phyloP scores from a whole-genome alignment of 345 rosid genomes.

The Melaleuca quinquenervia region DNA sequence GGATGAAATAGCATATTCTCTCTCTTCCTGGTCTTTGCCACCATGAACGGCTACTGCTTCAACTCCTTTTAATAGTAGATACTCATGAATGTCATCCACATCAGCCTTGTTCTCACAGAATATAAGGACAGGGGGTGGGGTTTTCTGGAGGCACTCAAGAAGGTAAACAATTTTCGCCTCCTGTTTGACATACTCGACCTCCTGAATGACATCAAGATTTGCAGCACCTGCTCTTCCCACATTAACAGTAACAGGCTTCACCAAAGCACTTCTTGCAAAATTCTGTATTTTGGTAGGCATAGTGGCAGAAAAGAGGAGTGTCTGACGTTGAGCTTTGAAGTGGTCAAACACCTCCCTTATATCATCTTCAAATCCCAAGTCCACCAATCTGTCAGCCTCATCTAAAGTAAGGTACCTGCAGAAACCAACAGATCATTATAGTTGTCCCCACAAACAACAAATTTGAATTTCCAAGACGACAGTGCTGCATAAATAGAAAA shows the following conservation, averaged over 20 bases:
- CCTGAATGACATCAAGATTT: conserved; percentile 93
- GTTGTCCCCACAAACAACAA: background rate
- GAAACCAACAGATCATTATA: background rate
- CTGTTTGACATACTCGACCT: conserved; percentile 91
- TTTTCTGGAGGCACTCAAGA: conserved; percentile 84
- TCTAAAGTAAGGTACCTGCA: conserved; percentile 88
- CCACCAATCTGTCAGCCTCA: conserved; percentile 93
- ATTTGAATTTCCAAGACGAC: background rate
- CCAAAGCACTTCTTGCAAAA: conserved; percentile 84
- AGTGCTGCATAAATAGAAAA: background rate
- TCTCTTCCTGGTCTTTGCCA: conserved; percentile 91
- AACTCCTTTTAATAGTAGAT: conserved; percentile 84
- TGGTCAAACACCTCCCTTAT: conserved; percentile 93
- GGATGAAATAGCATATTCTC: conserved; percentile 80
- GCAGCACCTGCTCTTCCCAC: conserved; percentile 99
- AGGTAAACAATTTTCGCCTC: conserved; percentile 95
- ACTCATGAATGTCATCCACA: conserved; percentile 86
- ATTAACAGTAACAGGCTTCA: conserved; percentile 75
- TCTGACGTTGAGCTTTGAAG: conserved; percentile 87
- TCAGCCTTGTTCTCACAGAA: conserved; percentile 99
- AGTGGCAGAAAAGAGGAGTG: conserved; percentile 85
- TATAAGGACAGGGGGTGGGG: conserved; percentile 85
- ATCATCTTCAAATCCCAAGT: conserved; percentile 95
- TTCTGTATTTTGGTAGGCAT: conserved; percentile 94
- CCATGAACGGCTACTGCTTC: conserved; percentile 94